Conservation (phyloP, 2,329 filamentous ascomycete genomes). For the Emmonsia crescens region DNA sequence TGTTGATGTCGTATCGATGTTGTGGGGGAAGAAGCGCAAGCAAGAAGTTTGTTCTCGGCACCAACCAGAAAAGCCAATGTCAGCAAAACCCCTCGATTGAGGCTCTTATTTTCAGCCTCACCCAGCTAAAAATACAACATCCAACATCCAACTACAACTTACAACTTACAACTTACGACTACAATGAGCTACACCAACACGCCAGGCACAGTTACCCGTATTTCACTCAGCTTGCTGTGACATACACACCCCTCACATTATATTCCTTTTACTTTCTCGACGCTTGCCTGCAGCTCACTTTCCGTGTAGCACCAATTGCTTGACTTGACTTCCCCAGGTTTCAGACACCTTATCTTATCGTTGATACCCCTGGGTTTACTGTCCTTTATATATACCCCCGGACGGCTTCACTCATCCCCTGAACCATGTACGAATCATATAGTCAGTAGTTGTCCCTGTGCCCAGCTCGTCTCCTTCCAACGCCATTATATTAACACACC, state of each 20-base stretch:
- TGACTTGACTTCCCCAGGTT: background rate
- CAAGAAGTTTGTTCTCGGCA: background rate
- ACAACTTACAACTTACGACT: background rate
- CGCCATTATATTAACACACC: conserved; percentile 4
- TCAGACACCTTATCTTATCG: background rate
- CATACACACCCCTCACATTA: background rate
- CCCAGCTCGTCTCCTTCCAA: background rate
- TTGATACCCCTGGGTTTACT: too few species aligned
- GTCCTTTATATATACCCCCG: background rate
- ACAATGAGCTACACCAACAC: background rate
- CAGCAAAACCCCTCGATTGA: background rate
- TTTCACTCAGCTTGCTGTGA: background rate
- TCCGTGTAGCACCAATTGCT: background rate
- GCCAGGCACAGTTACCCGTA: background rate
- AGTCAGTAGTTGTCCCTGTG: conserved; percentile 21
- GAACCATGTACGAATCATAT: conserved; percentile 36
- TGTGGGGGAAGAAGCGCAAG: background rate
- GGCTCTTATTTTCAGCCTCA: background rate
- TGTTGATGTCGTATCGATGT: background rate
- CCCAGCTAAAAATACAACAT: background rate
- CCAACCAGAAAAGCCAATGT: background rate
- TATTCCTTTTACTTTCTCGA: background rate
- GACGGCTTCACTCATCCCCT: background rate
- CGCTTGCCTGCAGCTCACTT: background rate
- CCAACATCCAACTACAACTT: background rate